Percentiles rank a stretch among this genome's conserved stretches.
These are phyloP conservation scores for Metarhizium rileyi DNA, from an alignment of 2,329 filamentous ascomycete species.

Conservation along the genomic window DNA sequence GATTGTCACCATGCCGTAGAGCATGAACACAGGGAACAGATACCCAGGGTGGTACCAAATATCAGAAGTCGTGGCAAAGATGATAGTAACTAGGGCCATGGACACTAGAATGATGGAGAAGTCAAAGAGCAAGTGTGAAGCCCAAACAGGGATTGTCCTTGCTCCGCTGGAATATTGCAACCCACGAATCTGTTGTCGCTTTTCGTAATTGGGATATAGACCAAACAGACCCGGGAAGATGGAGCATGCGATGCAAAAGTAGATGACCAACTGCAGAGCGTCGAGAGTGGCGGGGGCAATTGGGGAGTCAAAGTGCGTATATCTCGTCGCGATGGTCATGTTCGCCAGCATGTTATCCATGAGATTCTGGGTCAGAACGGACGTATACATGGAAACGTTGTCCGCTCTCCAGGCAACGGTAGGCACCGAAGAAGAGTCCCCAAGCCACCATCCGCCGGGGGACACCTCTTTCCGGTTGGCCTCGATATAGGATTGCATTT, in stretches of 20 bases:
- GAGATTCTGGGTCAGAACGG: slow-evolving; percentile 51
- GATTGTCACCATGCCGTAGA: slow-evolving; percentile 72
- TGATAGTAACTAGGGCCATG: slow-evolving; percentile 54
- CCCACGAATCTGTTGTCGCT: slow-evolving; percentile 67
- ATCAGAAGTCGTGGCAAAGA: slow-evolving; percentile 55
- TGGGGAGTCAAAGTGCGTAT: slow-evolving; percentile 61
- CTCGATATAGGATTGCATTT: slow-evolving; percentile 57
- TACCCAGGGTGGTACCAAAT: slow-evolving; percentile 75
- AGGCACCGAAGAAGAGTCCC: slow-evolving; percentile 43
- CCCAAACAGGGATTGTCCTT: slow-evolving; percentile 70
- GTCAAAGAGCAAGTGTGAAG: slow-evolving; percentile 74
- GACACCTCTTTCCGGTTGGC: slow-evolving; percentile 55
- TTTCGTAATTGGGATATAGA: slow-evolving; percentile 79
- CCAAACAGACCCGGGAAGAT: slow-evolving; percentile 80
- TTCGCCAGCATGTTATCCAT: slow-evolving; percentile 53
- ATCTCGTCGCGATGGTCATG: slow-evolving; percentile 57
- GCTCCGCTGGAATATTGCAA: slow-evolving; percentile 91
- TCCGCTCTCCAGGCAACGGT: slow-evolving; percentile 61
- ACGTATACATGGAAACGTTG: slow-evolving; percentile 34
- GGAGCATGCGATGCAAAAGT: slow-evolving; percentile 69
- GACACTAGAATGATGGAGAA: slow-evolving; percentile 60
- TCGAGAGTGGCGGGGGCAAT: slow-evolving; percentile 57
- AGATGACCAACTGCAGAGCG: slow-evolving; percentile 68
- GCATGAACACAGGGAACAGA: slow-evolving; percentile 67
- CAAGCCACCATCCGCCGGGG: slow-evolving; percentile 70